These are phyloP conservation scores for Fusarium kyushuense DNA, from an alignment of 2,329 filamentous ascomycete genomes.

Conservation along the genomic window DNA sequence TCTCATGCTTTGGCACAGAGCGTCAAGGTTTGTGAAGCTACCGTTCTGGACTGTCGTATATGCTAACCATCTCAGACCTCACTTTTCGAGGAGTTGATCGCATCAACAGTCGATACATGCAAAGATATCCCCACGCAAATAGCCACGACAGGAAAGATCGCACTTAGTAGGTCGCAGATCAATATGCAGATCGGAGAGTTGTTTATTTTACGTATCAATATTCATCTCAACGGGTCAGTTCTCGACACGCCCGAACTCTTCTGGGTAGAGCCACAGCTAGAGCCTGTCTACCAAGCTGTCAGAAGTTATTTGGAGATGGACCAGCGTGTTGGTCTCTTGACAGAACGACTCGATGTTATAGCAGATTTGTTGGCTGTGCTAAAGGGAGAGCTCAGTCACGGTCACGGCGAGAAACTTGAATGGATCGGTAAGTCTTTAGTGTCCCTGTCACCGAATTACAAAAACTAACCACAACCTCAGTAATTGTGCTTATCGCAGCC, in stretches of 20 bases:
- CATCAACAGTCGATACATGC: slow-evolving; percentile 91
- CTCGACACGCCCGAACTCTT: slow-evolving; percentile 97
- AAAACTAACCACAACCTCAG: slow-evolving; percentile 57
- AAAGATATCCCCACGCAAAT: slow-evolving; percentile 95
- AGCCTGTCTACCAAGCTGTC: slow-evolving; percentile 96
- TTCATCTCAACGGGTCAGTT: slow-evolving; percentile 96
- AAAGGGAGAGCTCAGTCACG: slow-evolving; percentile 94
- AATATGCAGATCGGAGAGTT: slow-evolving; percentile 99
- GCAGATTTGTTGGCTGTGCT: slow-evolving; percentile 91
- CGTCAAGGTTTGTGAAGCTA: slow-evolving; percentile 74
- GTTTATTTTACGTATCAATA: slow-evolving; percentile 97
- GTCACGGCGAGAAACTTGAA: slow-evolving; percentile 88
- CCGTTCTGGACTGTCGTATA: not conserved
- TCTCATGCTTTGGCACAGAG: slow-evolving; percentile 95
- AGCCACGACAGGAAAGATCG: slow-evolving; percentile 90
- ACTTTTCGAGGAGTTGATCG: slow-evolving; percentile 94
- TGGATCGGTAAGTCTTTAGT: slow-evolving; percentile 80
- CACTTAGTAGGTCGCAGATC: slow-evolving; percentile 87
- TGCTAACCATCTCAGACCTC: slow-evolving; percentile 73
- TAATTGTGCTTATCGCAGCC: slow-evolving; percentile 94
- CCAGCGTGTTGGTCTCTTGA: slow-evolving; percentile 89
- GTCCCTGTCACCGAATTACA: not conserved
- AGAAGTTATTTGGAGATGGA: slow-evolving; percentile 98
- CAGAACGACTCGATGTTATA: slow-evolving; percentile 87
- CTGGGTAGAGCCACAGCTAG: slow-evolving; percentile 97